A percentile compares a stretch with the other conserved stretches of the same genome.
Evolutionary conservation across 352 stramenopile species (phyloP).

Genomic region (Phytophthora hibernalis): DNA sequence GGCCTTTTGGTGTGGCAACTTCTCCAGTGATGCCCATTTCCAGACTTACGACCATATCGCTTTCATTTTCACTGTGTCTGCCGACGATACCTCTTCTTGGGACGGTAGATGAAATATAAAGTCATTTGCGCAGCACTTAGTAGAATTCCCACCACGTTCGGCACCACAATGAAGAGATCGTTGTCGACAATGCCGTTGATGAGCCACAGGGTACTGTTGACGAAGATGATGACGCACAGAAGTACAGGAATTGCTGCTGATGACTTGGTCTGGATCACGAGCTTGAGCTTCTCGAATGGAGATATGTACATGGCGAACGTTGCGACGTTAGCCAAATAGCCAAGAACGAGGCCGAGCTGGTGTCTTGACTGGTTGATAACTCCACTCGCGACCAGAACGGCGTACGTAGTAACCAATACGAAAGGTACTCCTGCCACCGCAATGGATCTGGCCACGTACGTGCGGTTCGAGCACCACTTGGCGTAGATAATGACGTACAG

Average conservation of each 20-base stretch:
- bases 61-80: slow-evolving; percentile 16
- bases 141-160: slow-evolving; percentile 42
- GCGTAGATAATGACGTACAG: slow-evolving; percentile 35
- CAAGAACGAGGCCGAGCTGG: slow-evolving; percentile 24
- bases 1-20: background rate
- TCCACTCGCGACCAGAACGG: slow-evolving; percentile 18
- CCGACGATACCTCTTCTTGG: background rate
- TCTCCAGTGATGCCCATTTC: slow-evolving; percentile 2
- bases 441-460: slow-evolving; percentile 25
- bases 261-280: slow-evolving; percentile 35
- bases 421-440: slow-evolving; percentile 5
- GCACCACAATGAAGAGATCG: slow-evolving; percentile 56
- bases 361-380: slow-evolving; percentile 33
- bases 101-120: slow-evolving; percentile 55
- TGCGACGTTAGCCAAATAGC: slow-evolving; percentile 27
- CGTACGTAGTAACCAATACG: slow-evolving; percentile 28
- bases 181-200: slow-evolving; percentile 53
- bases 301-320: slow-evolving; percentile 41
- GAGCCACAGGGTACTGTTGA: slow-evolving; percentile 67
- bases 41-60: slow-evolving; percentile 8
- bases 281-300: slow-evolving; percentile 39
- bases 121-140: slow-evolving; percentile 50
- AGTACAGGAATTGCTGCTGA: slow-evolving; percentile 55
- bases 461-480: slow-evolving; percentile 26
- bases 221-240: slow-evolving; percentile 50